Evolutionary conservation across 805 yeast genomes (phyloP).

Genomic region (Hanseniaspora nectarophila): DNA sequence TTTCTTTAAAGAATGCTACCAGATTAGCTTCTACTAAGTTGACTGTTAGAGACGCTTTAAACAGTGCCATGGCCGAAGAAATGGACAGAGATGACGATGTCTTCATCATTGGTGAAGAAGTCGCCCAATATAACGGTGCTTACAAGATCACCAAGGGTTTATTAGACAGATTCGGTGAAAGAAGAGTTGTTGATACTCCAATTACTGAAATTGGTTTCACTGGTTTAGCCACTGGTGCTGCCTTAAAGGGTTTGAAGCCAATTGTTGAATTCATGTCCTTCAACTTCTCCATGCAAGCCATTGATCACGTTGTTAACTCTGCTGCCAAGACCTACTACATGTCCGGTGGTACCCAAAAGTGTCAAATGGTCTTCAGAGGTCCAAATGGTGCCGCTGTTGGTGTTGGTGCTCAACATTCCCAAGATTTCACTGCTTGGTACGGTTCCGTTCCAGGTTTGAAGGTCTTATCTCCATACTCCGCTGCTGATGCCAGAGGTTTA

Average conservation of each 20-base stretch:
- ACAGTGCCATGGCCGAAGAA: conserved; percentile 92
- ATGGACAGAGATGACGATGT: conserved; percentile 90
- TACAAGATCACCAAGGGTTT: conserved; percentile 93
- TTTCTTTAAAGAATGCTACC: conserved; percentile 15
- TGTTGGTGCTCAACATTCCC: conserved; percentile 99
- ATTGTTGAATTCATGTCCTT: conserved; percentile 97
- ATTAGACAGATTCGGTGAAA: conserved; percentile 87
- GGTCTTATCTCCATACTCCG: conserved; percentile 87
- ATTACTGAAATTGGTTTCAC: conserved; percentile 99
- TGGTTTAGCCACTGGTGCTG: conserved; percentile 89
- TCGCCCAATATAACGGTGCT: conserved; percentile 98
- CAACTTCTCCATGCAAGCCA: conserved; percentile 99
- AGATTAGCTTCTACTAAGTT: conserved; percentile 33
- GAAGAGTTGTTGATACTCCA: conserved; percentile 90
- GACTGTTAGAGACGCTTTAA: conserved; percentile 95
- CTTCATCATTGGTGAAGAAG: conserved; percentile 97
- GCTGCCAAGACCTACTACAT: conserved; percentile 98
- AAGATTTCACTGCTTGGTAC: conserved; percentile 95
- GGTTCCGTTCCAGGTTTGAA: conserved; percentile 96
- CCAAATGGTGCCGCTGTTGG: conserved; percentile 99
- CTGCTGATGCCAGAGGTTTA: conserved; percentile 93
- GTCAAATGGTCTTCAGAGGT: conserved; percentile 96
- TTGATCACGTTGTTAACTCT: conserved; percentile 95
- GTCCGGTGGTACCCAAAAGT: conserved; percentile 98
- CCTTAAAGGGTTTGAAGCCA: conserved; percentile 93